Evolutionary conservation across 2,329 filamentous ascomycete species (phyloP), one percentile per base, ranked within the genome.

Genomic region (Fusarium secorum): DNA sequence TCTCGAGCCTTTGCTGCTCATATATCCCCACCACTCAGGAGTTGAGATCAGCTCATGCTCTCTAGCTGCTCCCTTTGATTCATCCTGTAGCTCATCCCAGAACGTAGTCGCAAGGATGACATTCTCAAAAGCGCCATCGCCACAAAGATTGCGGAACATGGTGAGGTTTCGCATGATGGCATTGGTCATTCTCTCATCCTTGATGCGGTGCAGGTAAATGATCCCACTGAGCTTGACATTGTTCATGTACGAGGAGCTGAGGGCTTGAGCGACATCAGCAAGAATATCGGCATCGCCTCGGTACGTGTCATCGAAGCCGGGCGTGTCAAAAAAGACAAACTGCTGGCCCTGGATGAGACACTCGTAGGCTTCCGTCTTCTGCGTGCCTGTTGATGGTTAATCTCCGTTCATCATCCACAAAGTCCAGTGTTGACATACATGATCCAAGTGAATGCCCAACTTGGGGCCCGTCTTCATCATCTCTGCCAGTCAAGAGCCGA

Each of bases 221-320:
- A 64, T 60, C 0, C 60, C 60, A 18, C 32, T 60, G n/a, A 64
- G 55, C n/a, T 44, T 44, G 30, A 64, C 38, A 1, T 52, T 26
- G 13, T 60, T 33, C 6, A 39, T 52, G 38, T 64, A 60, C 3
- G 46, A 45, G 5, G 41, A 28, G 38, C 55, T 64, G 11, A 64
- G 60, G 14, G 38, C 58, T 24, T 32, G 36, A 1, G 60, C 58
- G 11, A 64, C 54, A 24, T 64, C 67, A 28, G 14, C 41, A 11
- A 71, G 52, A 30, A 70, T 42, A 1, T 66, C 66, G 2, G 28
- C 45, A 26, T 66, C 52, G 13, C 46, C 45, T 22, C 63, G 24
- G 11, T 49, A 41, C 2, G 68, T 71, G 20, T 70, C 68, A n/a
- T 71, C 59, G n/a, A 70, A 71, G 3, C 62, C 68, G 0, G 66